Conservation (phyloP, 1,139 yeast species). For the Eremothecium gossypii region DNA sequence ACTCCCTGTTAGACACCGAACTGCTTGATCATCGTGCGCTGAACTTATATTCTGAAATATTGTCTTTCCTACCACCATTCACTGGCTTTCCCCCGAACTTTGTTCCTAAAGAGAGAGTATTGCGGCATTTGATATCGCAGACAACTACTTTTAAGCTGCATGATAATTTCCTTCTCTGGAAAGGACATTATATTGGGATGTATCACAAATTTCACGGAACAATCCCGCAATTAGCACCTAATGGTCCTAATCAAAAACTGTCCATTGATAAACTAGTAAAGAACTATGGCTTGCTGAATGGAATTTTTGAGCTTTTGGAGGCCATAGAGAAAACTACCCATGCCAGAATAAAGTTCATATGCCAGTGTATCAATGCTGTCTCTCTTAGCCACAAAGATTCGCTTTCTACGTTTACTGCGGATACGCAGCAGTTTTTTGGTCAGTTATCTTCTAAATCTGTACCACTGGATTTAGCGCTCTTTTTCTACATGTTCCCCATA, state of each 20-base stretch:
- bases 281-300: background rate
- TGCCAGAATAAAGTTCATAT: background rate
- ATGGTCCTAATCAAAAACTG: background rate
- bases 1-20: conserved; percentile 1
- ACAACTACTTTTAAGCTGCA: background rate
- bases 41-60: conserved; percentile 4
- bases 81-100: conserved; percentile 4
- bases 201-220: conserved; percentile 5
- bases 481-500: background rate
- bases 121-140: background rate
- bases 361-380: conserved; percentile 2
- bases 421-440: background rate
- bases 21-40: background rate
- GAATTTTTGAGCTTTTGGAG: background rate
- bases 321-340: background rate
- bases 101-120: conserved; percentile 1
- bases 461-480: background rate
- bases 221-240: background rate
- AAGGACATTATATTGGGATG: conserved; percentile 7
- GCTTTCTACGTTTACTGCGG: background rate
- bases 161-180: conserved; percentile 8
- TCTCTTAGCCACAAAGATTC: background rate
- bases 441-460: background rate
- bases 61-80: conserved; percentile 11
- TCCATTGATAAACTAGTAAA: background rate